Percentiles rank a stretch among this genome's conserved stretches.
These are phyloP conservation scores for Colletotrichum karsti DNA, from an alignment of 2,329 filamentous ascomycete genomes.

Conservation along the genomic window DNA sequence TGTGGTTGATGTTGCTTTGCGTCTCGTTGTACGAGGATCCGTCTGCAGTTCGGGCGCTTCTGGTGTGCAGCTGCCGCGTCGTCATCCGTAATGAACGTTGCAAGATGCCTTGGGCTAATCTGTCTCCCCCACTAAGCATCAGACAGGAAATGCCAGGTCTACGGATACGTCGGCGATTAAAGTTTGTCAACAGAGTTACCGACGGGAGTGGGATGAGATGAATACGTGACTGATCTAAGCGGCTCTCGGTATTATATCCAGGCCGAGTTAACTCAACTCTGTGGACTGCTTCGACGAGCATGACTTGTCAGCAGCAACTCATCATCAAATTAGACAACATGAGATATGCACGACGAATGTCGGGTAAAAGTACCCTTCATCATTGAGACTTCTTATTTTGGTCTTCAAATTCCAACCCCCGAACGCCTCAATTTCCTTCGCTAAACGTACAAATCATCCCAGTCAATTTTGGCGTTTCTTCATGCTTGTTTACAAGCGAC, in stretches of 20 bases:
- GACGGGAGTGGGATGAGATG: background rate
- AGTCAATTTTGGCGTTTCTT: background rate
- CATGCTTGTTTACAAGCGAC: background rate
- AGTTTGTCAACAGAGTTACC: background rate
- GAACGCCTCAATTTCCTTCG: conserved; percentile 6
- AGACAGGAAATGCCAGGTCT: no score
- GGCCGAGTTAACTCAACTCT: background rate
- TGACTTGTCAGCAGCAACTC: no score
- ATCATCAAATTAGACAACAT: no score
- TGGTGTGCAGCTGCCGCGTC: background rate
- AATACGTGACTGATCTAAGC: background rate
- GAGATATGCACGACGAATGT: no score
- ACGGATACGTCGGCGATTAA: no score
- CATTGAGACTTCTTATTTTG: no score
- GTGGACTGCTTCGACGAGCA: background rate
- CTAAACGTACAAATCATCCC: background rate
- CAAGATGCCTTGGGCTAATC: background rate
- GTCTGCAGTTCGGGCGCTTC: no score
- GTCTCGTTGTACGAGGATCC: no score
- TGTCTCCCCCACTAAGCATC: no score
- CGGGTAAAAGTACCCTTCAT: no score
- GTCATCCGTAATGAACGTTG: background rate
- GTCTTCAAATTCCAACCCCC: background rate
- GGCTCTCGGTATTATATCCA: background rate
- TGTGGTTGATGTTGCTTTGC: no score